A percentile compares a stretch with the other conserved stretches of the same genome.
These are phyloP conservation scores for Starmerella bombi DNA, from an alignment of 805 yeast species.

Conservation along the genomic window DNA sequence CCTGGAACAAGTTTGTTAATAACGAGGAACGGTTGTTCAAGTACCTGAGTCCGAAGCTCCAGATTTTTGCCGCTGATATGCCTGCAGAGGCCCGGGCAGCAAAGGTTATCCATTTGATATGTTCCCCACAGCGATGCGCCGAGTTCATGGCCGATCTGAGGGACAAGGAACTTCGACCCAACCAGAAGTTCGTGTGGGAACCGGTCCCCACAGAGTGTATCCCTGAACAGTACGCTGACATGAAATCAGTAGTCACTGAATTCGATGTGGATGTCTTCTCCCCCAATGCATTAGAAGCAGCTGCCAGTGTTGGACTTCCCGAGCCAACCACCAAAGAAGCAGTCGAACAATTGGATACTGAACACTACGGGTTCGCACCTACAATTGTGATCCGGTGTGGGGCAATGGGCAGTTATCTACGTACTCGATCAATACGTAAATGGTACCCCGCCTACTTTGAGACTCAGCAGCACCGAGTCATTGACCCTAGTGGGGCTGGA, in stretches of 20 bases:
- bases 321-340: slow-evolving; percentile 32
- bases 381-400: slow-evolving; percentile 66
- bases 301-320: slow-evolving; percentile 40
- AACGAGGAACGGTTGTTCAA: slow-evolving; percentile 49
- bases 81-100: slow-evolving; percentile 30
- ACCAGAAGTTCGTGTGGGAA: slow-evolving; percentile 58
- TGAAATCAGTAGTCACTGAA: slow-evolving; percentile 2
- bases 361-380: slow-evolving; percentile 31
- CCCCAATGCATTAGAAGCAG: slow-evolving; percentile 80
- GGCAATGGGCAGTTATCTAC: slow-evolving; percentile 43
- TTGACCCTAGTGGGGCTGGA: slow-evolving; percentile 94
- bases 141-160: slow-evolving; percentile 33
- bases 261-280: slow-evolving; percentile 45
- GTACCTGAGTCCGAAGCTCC: slow-evolving; percentile 47
- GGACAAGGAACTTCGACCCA: not conserved
- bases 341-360: slow-evolving; percentile 34
- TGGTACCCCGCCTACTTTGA: slow-evolving; percentile 69
- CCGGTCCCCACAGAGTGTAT: slow-evolving; percentile 70
- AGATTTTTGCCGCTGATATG: slow-evolving; percentile 48
- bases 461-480: slow-evolving; percentile 34
- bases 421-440: slow-evolving; percentile 11
- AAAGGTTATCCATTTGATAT: slow-evolving; percentile 52
- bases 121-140: slow-evolving; percentile 51
- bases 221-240: slow-evolving; percentile 34
- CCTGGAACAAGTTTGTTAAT: slow-evolving; percentile 60